Conservation (phyloP, 2,329 filamentous ascomycete species). For the Aspergillus niger region DNA sequence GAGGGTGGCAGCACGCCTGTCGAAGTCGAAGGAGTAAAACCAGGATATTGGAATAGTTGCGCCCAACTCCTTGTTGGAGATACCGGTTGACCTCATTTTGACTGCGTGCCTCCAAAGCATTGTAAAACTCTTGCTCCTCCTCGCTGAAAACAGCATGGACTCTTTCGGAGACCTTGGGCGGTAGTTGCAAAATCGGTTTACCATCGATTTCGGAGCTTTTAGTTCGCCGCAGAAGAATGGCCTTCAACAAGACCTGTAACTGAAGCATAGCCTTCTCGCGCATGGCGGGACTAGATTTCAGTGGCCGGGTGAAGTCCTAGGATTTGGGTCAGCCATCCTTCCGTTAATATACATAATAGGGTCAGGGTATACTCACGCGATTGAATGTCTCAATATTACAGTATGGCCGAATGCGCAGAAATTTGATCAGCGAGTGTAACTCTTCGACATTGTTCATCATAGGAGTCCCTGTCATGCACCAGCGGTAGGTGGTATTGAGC, state of each 20-base stretch:
- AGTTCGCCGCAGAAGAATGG: constrained; percentile 78
- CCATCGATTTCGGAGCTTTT: constrained; percentile 80
- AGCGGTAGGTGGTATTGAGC: constrained; percentile 64
- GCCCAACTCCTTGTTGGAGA: constrained; percentile 65
- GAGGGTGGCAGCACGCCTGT: constrained; percentile 78
- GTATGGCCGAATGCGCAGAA: constrained; percentile 76
- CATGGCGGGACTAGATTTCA: constrained; percentile 46
- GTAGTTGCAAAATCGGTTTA: constrained; percentile 70
- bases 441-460: constrained; percentile 88
- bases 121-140: constrained; percentile 67
- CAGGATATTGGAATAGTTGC: constrained; percentile 76
- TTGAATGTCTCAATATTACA: constrained; percentile 65
- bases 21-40: constrained; percentile 78
- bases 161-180: constrained; percentile 63
- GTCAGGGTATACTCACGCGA: constrained; percentile 40
- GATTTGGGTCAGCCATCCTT: not conserved
- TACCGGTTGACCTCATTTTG: constrained; percentile 76
- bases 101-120: constrained; percentile 65
- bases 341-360: not conserved
- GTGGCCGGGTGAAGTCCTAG: constrained; percentile 55
- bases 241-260: constrained; percentile 74
- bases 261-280: constrained; percentile 63
- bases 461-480: constrained; percentile 78
- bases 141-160: constrained; percentile 66
- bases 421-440: constrained; percentile 74